Conservation (phyloP, 257 asterid genomes). For the Primulina huaijiensis region DNA sequence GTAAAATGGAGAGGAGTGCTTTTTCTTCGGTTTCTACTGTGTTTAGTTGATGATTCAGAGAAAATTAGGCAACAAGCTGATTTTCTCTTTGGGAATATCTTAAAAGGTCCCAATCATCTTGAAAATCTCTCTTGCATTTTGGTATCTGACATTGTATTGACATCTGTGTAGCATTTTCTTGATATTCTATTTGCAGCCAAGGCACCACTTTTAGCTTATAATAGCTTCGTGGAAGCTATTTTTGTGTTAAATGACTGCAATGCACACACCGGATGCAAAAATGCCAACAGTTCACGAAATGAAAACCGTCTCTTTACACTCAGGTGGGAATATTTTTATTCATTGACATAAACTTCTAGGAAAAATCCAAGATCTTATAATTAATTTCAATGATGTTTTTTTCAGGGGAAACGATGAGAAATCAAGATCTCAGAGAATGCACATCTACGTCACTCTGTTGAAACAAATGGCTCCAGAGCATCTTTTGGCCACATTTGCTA, state of each 20-base stretch:
- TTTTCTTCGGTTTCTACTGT: slow-evolving; percentile 76
- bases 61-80: slow-evolving; percentile 77
- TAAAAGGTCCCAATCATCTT: slow-evolving; percentile 55
- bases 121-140: slow-evolving; percentile 16
- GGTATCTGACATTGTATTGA: background rate
- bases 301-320: slow-evolving; percentile 57
- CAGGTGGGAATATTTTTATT: slow-evolving; percentile 44
- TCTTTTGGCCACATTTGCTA: slow-evolving; percentile 88
- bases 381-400: slow-evolving; percentile 6
- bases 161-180: background rate
- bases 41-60: slow-evolving; percentile 90
- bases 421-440: slow-evolving; percentile 81
- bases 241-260: slow-evolving; percentile 87
- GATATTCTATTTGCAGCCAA: slow-evolving; percentile 30
- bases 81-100: slow-evolving; percentile 83
- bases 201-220: slow-evolving; percentile 54
- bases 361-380: slow-evolving; percentile 4
- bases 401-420: slow-evolving; percentile 79
- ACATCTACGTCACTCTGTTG: slow-evolving; percentile 71
- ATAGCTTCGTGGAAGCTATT: slow-evolving; percentile 72
- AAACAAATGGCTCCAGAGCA: slow-evolving; percentile 98
- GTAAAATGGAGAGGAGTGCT: slow-evolving; percentile 97
- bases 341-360: background rate
- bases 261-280: slow-evolving; percentile 79
- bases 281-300: slow-evolving; percentile 53